phyloP scores from a whole-genome alignment of 768 basidiomycete genomes.

The Imleria badia region DNA sequence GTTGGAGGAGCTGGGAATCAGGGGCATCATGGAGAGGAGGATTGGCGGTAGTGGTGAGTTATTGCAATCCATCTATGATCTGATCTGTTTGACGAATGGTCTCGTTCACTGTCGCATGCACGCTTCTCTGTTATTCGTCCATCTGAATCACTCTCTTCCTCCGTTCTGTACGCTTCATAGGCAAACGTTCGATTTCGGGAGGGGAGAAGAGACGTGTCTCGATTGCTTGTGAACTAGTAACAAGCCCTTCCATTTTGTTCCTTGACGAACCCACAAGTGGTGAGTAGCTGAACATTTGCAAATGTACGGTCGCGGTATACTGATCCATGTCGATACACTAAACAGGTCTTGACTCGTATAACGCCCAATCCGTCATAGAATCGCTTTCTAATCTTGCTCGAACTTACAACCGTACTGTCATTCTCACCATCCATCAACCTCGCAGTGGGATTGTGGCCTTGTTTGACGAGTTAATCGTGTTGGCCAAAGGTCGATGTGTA shows the following conservation, averaged over 20 bases:
- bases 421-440: constrained; percentile 98
- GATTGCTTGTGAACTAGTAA: constrained; percentile 97
- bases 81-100: neutral
- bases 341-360: constrained; percentile 88
- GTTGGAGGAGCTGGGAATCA: constrained; percentile 91
- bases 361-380: constrained; percentile 93
- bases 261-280: constrained; percentile 97
- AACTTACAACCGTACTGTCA: constrained; percentile 89
- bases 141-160: neutral
- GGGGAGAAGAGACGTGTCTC: constrained; percentile 97
- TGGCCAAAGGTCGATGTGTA: constrained; percentile 72
- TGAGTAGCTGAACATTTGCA: constrained; percentile 33
- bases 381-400: constrained; percentile 81
- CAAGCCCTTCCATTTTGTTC: constrained; percentile 93
- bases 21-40: constrained; percentile 84
- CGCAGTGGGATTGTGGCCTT: constrained; percentile 96
- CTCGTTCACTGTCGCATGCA: neutral
- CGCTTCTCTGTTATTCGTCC: neutral
- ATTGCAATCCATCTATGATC: neutral
- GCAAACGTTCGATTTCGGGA: constrained; percentile 89
- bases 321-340: neutral
- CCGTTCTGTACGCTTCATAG: constrained; percentile 35
- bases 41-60: constrained; percentile 85
- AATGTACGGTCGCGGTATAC: neutral
- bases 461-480: constrained; percentile 87